Conservation (phyloP, 2,329 filamentous ascomycete genomes). For the Phaeosphaeriaceae sp. region DNA sequence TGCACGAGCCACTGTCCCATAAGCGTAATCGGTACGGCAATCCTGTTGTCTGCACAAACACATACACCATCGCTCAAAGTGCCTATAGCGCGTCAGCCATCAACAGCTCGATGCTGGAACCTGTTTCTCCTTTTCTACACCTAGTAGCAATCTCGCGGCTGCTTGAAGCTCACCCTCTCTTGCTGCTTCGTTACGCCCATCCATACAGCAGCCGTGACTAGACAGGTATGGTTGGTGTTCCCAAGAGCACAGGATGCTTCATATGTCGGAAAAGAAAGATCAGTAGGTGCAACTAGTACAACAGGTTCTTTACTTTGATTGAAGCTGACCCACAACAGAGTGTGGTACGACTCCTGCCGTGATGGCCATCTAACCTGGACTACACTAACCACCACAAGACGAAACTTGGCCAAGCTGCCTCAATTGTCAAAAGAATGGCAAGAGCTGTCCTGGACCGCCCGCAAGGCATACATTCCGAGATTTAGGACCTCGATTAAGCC, state of each 20-base stretch:
- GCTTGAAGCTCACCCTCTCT: neutral
- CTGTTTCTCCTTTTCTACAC: neutral
- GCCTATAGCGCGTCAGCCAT: neutral
- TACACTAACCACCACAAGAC: conserved; percentile 32
- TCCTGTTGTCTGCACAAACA: conserved; percentile 10
- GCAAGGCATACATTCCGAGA: conserved; percentile 43
- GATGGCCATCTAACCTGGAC: conserved; percentile 1
- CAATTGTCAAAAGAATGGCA: conserved; percentile 45
- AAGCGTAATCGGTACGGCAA: conserved; percentile 9
- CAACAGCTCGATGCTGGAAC: neutral
- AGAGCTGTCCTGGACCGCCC: conserved; percentile 43
- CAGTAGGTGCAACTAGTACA: conserved; percentile 25
- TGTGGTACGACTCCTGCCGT: conserved; percentile 20
- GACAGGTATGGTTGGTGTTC: conserved; percentile 41
- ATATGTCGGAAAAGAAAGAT: conserved; percentile 44
- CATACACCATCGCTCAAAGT: conserved; percentile 4
- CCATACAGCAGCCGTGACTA: neutral
- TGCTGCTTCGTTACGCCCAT: neutral
- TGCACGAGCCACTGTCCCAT: conserved; percentile 10
- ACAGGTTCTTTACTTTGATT: conserved; percentile 1
- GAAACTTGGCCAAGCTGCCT: conserved; percentile 44
- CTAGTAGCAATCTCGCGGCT: neutral
- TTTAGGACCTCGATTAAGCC: conserved; percentile 27
- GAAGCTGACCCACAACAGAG: conserved; percentile 20
- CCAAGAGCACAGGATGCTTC: conserved; percentile 43